Base-by-base conservation (phyloP, 176 grass and related monocot species). In the Oryza nivara region DNA sequence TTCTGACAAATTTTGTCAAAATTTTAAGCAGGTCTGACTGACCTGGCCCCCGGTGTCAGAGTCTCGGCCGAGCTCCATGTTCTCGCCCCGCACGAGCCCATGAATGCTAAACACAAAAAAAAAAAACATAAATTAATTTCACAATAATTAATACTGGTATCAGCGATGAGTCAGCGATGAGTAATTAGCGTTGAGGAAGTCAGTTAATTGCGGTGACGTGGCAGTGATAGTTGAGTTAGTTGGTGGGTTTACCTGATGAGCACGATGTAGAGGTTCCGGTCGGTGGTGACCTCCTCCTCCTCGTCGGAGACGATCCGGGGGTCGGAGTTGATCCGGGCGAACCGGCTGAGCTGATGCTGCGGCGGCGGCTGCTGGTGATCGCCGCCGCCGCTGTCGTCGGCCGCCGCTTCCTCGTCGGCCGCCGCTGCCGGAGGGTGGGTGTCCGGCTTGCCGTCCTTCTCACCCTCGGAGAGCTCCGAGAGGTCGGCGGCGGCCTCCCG, bases 21-120 rank as follows among this genome's bases (percentile, higher is more conserved):
- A 15, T 26, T 15, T 2, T 0, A 3, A 61, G 9, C 17, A 0
- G 17, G 1, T 32, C 0, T 32, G 30, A 9, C 46, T 54, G 15
- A 95, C 96, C 96, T 98, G 96, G 60, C 96, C 96, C 3, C 96
- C 96, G 1, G 96, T 98, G 65, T 98, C 96, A 11, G 91, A 91
- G 78, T 98, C 96, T 28, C 91, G 85, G 9, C 96, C 93, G 8
- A 98, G 75, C 83, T 98, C 96, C 96, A 98, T 98, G 78, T 98
- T 95, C 67, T 98, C 96, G 6, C 96, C 96, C 7, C 96, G 91
- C 47, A 95, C 74, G 6, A 98, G 89, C 14, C 96, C 96, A n/a
- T 95, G 93, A 17, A 98, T 86, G 74, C 96, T 98, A 52, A 73
- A 68, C 16, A 63, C 30, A 5, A 0, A 77, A 5, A 70, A 70